Evolutionary conservation across 2,329 filamentous ascomycete species (phyloP), one percentile per base, ranked within the genome.

Genomic region (Cadophora malorum): DNA sequence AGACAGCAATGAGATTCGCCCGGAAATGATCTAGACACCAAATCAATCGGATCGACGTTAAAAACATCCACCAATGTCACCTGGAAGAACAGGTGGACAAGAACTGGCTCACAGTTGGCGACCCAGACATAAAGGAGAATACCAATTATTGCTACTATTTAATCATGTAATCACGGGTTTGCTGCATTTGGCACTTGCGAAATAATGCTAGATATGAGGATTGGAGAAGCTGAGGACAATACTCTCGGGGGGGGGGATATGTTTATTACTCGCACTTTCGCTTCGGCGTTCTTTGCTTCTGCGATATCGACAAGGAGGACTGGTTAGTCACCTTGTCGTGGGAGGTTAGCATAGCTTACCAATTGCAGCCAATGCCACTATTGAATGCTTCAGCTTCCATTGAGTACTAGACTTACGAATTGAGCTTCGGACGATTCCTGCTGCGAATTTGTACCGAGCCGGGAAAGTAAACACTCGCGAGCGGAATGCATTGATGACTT

Each of bases 81-180:
- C 21, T 31, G 25, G 35, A 47, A 21, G 35, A 61, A 49, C 12
- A n/a, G 21, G 14, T 16, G 12, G 45, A 61, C 41, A 38, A 61
- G 21, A 6, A 19, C 33, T 33, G 16, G 31, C 31, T 53, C 23
- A 53, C n/a, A 35, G 6, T 31, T 41, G 59, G n/a, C 3, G 19
- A 33, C 6, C 38, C 16, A 28, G 16, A 53, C n/a, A 38, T 41
- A 8, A 21, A 25, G 25, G 7, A 53, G 19, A 49, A 28, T 31
- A 63, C 14, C 7, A 53, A 52, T 19, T 55, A 53, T 63, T 31
- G 61, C 49, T 63, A 63, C 49, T 63, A 63, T 63, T 45, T 59
- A 41, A 38, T 41, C 31, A 41, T 31, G 31, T 28, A 63, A 41
- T 33, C 21, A 53, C 12, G 61, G 61, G 33, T 28, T 63, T 41